Percentiles rank a stretch among this genome's conserved stretches.
Evolutionary conservation across 2,329 filamentous ascomycete species (phyloP).

Genomic region (Penicillium sp.): DNA sequence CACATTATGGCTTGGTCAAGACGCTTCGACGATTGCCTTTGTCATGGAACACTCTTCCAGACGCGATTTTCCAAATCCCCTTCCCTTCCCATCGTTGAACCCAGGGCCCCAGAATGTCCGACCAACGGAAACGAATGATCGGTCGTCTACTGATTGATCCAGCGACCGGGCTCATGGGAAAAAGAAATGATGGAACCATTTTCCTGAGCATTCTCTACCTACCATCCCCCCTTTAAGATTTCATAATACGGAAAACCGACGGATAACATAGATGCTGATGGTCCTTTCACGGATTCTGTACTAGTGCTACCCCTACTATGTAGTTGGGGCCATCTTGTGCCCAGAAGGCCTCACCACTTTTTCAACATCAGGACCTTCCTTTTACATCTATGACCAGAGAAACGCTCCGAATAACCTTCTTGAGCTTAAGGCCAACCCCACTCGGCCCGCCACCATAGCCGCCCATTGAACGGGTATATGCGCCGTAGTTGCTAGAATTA

Average conservation of each 20-base stretch:
- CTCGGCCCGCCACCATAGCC: conserved; percentile 4
- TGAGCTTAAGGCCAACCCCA: neutral
- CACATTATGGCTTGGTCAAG: neutral
- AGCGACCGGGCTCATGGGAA: conserved; percentile 18
- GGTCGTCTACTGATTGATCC: conserved; percentile 2
- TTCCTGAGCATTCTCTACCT: neutral
- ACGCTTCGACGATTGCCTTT: neutral
- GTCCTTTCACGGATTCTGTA: neutral
- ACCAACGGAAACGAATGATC: neutral
- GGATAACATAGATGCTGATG: neutral
- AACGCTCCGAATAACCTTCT: neutral
- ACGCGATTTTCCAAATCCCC: neutral
- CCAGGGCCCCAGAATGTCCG: conserved; percentile 1
- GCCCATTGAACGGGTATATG: neutral
- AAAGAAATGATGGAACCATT: neutral
- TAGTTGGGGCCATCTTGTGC: neutral
- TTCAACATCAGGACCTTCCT: neutral
- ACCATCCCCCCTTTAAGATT: neutral
- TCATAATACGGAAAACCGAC: neutral
- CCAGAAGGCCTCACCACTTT: neutral
- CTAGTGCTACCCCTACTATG: neutral
- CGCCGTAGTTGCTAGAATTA: neutral
- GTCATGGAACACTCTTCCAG: neutral
- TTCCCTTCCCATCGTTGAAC: neutral
- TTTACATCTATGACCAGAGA: neutral